Base-by-base conservation (phyloP, 2,329 filamentous ascomycete genomes). In the Aspergillus nomiae region DNA sequence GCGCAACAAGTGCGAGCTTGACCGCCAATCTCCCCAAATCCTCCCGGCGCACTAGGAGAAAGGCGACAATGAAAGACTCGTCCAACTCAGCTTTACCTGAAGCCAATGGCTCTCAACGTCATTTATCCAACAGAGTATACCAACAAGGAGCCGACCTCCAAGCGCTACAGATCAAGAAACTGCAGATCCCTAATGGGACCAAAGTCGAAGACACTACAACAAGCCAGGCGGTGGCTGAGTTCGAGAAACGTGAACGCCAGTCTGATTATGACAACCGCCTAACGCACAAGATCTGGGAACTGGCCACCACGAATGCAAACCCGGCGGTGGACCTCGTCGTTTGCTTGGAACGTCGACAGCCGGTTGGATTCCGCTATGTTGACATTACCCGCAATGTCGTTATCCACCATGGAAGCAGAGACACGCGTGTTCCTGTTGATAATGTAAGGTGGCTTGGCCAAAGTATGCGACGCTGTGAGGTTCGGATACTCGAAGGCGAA, bases 401-500 rank as follows among this genome's bases (percentile, higher is more conserved):
- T 28, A 97, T 99, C 67, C 94, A 97, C 73, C 95, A 99, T 75
- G 95, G 95, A 43, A 92, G 88, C 73, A 89, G 91, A 70, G 95
- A 99, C 73, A 93, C 90, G 8, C 87, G 95, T 28, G 95, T 99
- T 1, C 95, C 95, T 0, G 90, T 97, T 16, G 95, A 97, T 62
- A 99, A 99, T 72, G 92, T 97, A 26, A 87, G 90, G 68, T 99
- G 95, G 95, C 85, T 99, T 9, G 94, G 93, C 63, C 94, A 94
- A 78, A 91, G 91, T 48, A 98, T 99, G 94, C 88, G 91, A 34
- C 85, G 92, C 55, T 98, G 94, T 76, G 95, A 98, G 76, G 92
- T 99, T 16, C 85, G 94, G 6, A 88, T 98, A 6, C 83, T 99
- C 3, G 91, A 96, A 69, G 92, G 92, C 7, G 94, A 99, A 77